These are phyloP conservation scores for Xylariales sp. DNA, from an alignment of 2,329 filamentous ascomycete genomes.

Conservation along the genomic window DNA sequence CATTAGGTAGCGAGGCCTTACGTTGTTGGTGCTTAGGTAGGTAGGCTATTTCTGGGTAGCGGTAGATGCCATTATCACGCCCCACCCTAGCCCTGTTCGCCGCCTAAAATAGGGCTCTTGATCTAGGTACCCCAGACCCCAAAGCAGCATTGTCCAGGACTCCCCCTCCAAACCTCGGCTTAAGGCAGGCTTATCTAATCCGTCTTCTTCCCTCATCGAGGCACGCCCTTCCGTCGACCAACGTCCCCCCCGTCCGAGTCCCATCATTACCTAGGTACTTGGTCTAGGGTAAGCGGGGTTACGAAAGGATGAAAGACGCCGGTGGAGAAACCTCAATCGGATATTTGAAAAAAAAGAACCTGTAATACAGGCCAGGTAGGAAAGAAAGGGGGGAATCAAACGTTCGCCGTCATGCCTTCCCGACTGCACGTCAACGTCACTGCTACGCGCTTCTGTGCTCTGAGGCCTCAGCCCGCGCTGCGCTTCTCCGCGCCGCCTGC, in stretches of 20 bases:
- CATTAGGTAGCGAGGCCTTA: too few species aligned
- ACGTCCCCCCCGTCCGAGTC: background rate
- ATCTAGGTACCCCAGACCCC: background rate
- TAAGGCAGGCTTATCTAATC: slow-evolving; percentile 14
- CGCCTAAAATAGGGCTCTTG: slow-evolving; percentile 2
- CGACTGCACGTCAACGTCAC: slow-evolving; percentile 41
- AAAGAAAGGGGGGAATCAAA: too few species aligned
- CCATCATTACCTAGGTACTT: too few species aligned
- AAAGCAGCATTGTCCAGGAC: too few species aligned
- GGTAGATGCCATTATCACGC: too few species aligned
- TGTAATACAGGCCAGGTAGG: too few species aligned
- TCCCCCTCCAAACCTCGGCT: too few species aligned
- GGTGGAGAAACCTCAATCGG: background rate
- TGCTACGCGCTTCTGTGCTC: slow-evolving; percentile 21
- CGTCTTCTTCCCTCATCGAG: background rate
- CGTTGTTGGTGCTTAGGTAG: too few species aligned
- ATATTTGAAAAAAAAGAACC: too few species aligned
- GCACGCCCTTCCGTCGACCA: background rate
- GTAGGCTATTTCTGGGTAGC: too few species aligned
- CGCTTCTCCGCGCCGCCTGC: background rate
- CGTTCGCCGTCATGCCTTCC: slow-evolving; percentile 41
- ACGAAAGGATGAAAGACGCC: background rate
- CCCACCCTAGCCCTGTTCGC: background rate
- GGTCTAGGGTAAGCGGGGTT: too few species aligned
- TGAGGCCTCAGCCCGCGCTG: slow-evolving; percentile 15